Base-by-base conservation (phyloP, 305 asterid species). In the Vinca major region DNA sequence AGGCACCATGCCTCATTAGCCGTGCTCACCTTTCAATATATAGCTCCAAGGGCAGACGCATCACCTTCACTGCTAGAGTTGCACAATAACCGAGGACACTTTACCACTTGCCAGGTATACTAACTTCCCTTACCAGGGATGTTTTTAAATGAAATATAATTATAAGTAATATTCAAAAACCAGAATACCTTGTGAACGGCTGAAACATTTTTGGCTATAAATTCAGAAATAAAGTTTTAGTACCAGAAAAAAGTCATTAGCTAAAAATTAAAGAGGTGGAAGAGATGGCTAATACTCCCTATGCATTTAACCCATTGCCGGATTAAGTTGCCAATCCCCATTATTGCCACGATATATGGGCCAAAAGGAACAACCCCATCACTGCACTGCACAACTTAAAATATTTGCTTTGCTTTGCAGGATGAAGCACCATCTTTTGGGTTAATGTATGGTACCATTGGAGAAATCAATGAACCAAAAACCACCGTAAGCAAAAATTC, bases 1-100 rank as follows among this genome's bases (percentile, higher is more conserved):
- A 88, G 95, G 96, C 99, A 85, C 78, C 75, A 80, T 52, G 95
- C 99, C 99, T 86, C 87, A 84, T 82, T 82, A 88, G 96, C 96
- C 97, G 97, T 91, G 99, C 99, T 89, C 97, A 91, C 99, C 97
- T 94, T 90, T 94, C 79, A 82, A 78, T 80, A 87, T 62, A 86
- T 91, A 85, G 95, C 99, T 86, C 93, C 96, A 82, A 85, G 63
- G 91, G 84, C 75, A 90, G 95, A 91, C 63, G 95, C 89, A 81
- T 88, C 99, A 89, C 89, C 96, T 80, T 85, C 91, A 94, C 87
- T 76, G 93, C 93, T 82, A 88, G 94, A 83, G 86, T 84, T 84
- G 89, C 86, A 84, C 79, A 82, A 86, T 82, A 84, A 82, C 77
- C 74, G 86, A 65, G 87, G 92, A 87, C 85, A 85, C 80, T 81